Percentiles rank a stretch among this genome's conserved stretches.
phyloP scores from a whole-genome alignment of 2,329 filamentous ascomycete genomes.

The Helotiales sp. region DNA sequence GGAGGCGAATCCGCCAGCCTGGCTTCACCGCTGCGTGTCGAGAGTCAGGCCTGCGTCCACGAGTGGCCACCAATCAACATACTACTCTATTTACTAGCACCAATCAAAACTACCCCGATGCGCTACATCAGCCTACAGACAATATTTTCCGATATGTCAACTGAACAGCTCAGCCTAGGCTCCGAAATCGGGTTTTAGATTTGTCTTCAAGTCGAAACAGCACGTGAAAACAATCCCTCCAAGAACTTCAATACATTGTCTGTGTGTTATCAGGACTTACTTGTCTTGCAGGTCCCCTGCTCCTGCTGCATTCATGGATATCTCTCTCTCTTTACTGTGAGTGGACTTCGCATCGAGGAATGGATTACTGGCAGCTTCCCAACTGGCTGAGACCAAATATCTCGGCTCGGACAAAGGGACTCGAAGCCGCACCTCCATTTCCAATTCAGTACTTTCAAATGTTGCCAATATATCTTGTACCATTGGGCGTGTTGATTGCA shows the following conservation, averaged over 20 bases:
- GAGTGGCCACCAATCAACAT: constrained; percentile 5
- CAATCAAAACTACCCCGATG: constrained; percentile 5
- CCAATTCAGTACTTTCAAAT: background rate
- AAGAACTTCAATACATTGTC: background rate
- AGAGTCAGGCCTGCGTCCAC: background rate
- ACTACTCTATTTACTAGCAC: background rate
- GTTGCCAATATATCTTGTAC: background rate
- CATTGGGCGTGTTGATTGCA: background rate
- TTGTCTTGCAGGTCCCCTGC: background rate
- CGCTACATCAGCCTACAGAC: background rate
- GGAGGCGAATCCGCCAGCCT: constrained; percentile 17
- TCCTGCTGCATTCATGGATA: background rate
- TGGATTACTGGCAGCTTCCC: background rate
- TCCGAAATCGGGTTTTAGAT: constrained; percentile 9
- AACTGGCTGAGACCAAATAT: background rate
- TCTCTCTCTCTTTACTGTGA: background rate
- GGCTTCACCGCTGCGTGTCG: constrained; percentile 17
- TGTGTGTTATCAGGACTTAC: background rate
- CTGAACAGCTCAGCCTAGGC: constrained; percentile 7
- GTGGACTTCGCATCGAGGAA: background rate
- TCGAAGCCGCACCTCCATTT: background rate
- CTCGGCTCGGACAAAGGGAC: background rate
- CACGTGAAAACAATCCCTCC: background rate
- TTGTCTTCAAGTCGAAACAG: background rate
- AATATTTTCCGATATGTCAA: background rate